phyloP scores from a whole-genome alignment of 2,329 filamentous ascomycete genomes.

The Neurospora crassa region DNA sequence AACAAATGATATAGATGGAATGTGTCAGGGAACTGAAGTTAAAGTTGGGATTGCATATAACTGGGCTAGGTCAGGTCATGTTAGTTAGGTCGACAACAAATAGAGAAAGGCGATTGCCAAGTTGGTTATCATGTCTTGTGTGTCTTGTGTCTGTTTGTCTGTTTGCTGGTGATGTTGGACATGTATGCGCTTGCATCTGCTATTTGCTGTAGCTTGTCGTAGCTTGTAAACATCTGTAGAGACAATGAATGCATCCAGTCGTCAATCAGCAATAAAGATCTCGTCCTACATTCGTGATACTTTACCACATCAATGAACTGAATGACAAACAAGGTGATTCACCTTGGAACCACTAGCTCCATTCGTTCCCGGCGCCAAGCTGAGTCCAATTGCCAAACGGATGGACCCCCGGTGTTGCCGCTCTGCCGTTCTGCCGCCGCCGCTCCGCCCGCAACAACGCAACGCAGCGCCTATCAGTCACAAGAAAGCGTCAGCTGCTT shows the following conservation, averaged over 20 bases:
- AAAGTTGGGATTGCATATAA: neutral
- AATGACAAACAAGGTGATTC: neutral
- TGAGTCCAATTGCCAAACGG: neutral
- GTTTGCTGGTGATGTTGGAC: neutral
- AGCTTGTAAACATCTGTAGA: neutral
- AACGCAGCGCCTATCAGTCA: neutral
- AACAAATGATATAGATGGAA: neutral
- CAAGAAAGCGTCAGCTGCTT: neutral
- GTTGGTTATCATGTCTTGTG: constrained; percentile 1
- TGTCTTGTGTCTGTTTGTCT: neutral
- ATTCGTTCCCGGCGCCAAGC: neutral
- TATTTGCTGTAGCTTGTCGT: neutral
- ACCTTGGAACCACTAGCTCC: neutral
- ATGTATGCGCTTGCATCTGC: neutral
- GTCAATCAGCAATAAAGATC: neutral
- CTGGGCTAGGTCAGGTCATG: neutral
- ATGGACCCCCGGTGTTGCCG: neutral
- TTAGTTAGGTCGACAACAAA: neutral
- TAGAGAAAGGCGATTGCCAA: neutral
- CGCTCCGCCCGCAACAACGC: neutral
- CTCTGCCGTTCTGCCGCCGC: neutral
- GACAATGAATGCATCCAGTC: neutral
- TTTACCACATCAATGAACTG: neutral
- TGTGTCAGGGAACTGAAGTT: neutral
- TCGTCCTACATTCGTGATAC: neutral